Evolutionary conservation across 2,329 filamentous ascomycete genomes (phyloP), one percentile per base, ranked within the genome.

Genomic region (Chalaropsis thielavioides): DNA sequence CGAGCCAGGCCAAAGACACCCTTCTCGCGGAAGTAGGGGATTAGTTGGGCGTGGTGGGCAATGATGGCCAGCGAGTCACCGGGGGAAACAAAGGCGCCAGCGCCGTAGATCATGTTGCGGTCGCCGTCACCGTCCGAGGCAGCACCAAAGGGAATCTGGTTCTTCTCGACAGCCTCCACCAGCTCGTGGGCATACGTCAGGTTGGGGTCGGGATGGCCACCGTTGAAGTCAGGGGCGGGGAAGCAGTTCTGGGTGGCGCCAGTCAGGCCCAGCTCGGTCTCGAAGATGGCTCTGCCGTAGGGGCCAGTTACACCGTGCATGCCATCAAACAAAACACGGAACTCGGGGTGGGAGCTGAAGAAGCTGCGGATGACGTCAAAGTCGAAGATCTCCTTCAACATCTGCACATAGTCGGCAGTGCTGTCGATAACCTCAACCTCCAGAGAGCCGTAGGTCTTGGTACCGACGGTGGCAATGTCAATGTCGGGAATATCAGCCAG

Each of bases 41-140:
- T 99, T 67, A 96, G 84, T 71, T 96, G 84, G 70, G 94, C 91
- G 75, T 99, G 88, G 80, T 99, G 94, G 61, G 94, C 91, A 73
- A 99, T 99, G 75, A 99, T 99, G 73, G 94, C 94, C 72, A 99
- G 81, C 72, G 90, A 96, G 80, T 99, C 94, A 73, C 94, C 94
- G 7, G 94, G 94, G 7, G 92, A 97, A 68, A 99, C 94, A 73
- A 99, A 99, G 56, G 88, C 86, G 72, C 95, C 92, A 70, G 92
- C 92, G 68, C 94, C 94, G 78, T 99, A 99, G 74, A 99, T 99
- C 94, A 99, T 99, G 85, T 99, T 99, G 71, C 94, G 89, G 80
- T 99, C 94, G 72, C 94, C 94, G 72, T 99, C 94, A 71, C 94
- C 94, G 71, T 99, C 94, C 69, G 90, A 95, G 60, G 94, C 94